Evolutionary conservation across 805 yeast genomes (phyloP).

Genomic region (Candida vaughaniae): DNA sequence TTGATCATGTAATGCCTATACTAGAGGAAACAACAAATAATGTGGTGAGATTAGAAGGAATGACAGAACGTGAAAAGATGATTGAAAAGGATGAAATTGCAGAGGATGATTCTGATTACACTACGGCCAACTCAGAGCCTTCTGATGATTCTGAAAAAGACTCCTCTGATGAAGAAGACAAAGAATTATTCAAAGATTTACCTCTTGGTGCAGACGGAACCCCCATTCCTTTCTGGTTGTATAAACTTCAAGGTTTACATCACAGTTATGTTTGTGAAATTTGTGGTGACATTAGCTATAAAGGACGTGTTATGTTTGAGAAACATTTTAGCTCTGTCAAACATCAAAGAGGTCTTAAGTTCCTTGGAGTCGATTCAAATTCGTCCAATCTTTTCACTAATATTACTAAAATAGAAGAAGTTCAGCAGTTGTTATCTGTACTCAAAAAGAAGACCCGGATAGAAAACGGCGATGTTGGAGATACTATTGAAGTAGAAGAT

Average conservation of each 20-base stretch:
- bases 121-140: slow-evolving; percentile 30
- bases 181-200: slow-evolving; percentile 52
- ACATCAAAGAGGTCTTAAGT: slow-evolving; percentile 71
- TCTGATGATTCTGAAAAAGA: slow-evolving; percentile 20
- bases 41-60: slow-evolving; percentile 60
- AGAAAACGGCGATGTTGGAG: slow-evolving; percentile 45
- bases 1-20: slow-evolving; percentile 36
- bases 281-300: slow-evolving; percentile 72
- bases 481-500: slow-evolving; percentile 82
- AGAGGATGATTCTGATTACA: slow-evolving; percentile 40
- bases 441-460: slow-evolving; percentile 37
- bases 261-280: slow-evolving; percentile 76
- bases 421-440: slow-evolving; percentile 53
- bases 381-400: slow-evolving; percentile 52
- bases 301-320: slow-evolving; percentile 70
- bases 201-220: slow-evolving; percentile 87
- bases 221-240: slow-evolving; percentile 93
- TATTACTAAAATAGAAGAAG: slow-evolving; percentile 68
- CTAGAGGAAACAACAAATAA: slow-evolving; percentile 55
- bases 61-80: slow-evolving; percentile 68
- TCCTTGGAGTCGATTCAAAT: slow-evolving; percentile 66
- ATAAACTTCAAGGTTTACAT: slow-evolving; percentile 83
- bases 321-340: slow-evolving; percentile 71
- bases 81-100: slow-evolving; percentile 46
- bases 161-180: slow-evolving; percentile 18